A percentile compares a stretch with the other conserved stretches of the same genome.
These are phyloP conservation scores for Drechslera avenae DNA, from an alignment of 2,329 filamentous ascomycete species.

Conservation along the genomic window DNA sequence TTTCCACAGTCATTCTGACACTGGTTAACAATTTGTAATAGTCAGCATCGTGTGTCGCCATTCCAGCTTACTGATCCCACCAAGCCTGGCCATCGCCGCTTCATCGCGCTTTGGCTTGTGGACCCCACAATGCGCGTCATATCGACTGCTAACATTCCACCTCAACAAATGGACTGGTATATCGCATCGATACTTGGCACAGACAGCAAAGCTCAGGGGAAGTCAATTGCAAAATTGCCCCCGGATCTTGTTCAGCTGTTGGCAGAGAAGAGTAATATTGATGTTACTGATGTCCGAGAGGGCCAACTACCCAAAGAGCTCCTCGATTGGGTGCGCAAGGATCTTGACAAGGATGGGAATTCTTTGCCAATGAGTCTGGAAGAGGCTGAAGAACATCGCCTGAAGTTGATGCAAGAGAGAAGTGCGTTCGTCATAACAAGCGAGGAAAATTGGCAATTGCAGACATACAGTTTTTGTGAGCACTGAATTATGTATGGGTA, in stretches of 20 bases:
- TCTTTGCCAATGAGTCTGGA: constrained; percentile 21
- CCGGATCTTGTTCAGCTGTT: constrained; percentile 22
- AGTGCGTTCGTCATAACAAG: constrained; percentile 3
- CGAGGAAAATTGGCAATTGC: constrained; percentile 2
- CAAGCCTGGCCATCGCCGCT: constrained; percentile 61
- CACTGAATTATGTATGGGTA: constrained; percentile 6
- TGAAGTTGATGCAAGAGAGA: too few species aligned
- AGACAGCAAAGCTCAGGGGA: background rate
- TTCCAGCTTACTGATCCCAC: constrained; percentile 58
- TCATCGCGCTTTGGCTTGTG: constrained; percentile 64
- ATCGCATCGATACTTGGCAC: constrained; percentile 17
- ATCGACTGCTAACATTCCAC: constrained; percentile 59
- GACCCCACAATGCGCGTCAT: too few species aligned
- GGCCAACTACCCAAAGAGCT: constrained; percentile 23
- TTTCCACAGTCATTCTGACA: too few species aligned
- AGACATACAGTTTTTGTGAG: constrained; percentile 22
- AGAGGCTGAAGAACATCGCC: too few species aligned
- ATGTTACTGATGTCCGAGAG: background rate
- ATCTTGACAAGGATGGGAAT: constrained; percentile 6
- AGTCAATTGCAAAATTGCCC: constrained; percentile 17
- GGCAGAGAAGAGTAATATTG: constrained; percentile 5
- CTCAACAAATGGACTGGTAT: constrained; percentile 58
- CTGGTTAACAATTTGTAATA: background rate
- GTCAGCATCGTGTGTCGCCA: constrained; percentile 36
- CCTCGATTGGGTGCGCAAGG: constrained; percentile 16